phyloP scores from a whole-genome alignment of 768 basidiomycete genomes.

The Leucogyrophana mollusca region DNA sequence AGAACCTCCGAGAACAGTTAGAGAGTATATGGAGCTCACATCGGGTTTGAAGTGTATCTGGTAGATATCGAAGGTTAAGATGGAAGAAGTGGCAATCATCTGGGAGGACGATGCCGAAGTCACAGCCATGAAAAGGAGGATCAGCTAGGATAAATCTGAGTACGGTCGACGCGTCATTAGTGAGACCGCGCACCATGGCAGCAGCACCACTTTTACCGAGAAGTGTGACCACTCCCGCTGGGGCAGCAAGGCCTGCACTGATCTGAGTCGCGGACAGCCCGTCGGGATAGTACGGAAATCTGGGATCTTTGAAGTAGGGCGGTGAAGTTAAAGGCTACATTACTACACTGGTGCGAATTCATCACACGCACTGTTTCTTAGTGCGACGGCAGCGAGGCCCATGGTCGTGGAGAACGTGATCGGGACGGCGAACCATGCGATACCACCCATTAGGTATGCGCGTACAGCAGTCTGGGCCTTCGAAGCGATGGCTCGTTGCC shows the following conservation, averaged over 20 bases:
- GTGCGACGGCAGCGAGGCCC: constrained; percentile 34
- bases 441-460: constrained; percentile 34
- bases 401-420: constrained; percentile 42
- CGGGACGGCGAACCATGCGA: constrained; percentile 40
- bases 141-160: constrained; percentile 11
- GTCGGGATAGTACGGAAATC: constrained; percentile 33
- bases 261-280: constrained; percentile 22
- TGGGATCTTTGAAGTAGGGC: constrained; percentile 23
- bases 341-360: background rate
- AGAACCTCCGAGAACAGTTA: too few relatives aligned
- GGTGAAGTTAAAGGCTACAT: background rate
- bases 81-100: constrained; percentile 33
- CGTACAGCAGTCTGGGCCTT: constrained; percentile 26
- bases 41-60: constrained; percentile 16
- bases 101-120: constrained; percentile 35
- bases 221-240: constrained; percentile 33
- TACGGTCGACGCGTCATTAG: background rate
- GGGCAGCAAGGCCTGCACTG: constrained; percentile 34
- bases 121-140: constrained; percentile 37
- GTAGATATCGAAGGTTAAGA: constrained; percentile 33
- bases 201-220: constrained; percentile 35
- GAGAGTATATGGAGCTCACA: too few relatives aligned
- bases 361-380: constrained; percentile 18
- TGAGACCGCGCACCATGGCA: constrained; percentile 23
- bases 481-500: constrained; percentile 34